phyloP scores from a whole-genome alignment of 441 rosid species.

The Populus tomentosa region DNA sequence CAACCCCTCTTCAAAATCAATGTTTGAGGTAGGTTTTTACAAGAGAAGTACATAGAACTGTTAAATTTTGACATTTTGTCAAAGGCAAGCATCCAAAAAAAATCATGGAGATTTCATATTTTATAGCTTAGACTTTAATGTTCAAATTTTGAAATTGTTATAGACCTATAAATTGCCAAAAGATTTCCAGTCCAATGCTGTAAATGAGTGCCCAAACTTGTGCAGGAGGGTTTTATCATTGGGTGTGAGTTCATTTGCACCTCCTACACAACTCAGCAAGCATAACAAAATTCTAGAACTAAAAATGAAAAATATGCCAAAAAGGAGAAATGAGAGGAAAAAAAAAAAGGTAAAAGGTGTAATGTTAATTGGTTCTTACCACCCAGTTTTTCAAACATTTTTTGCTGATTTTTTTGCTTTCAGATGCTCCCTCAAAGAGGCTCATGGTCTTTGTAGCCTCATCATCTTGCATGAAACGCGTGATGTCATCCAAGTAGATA shows the following conservation, averaged over 20 bases:
- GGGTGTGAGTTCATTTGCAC: background rate
- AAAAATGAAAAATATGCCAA: background rate
- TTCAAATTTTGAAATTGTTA: background rate
- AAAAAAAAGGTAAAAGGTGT: too few species aligned
- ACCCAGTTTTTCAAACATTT: constrained; percentile 72
- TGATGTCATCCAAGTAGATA: constrained; percentile 58
- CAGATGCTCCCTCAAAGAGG: constrained; percentile 69
- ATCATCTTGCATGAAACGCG: constrained; percentile 74
- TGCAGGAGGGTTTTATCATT: background rate
- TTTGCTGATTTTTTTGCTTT: constrained; percentile 64
- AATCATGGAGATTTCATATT: background rate
- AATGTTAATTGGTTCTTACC: constrained; percentile 38
- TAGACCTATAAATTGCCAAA: background rate
- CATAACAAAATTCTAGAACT: background rate
- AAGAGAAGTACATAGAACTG: background rate
- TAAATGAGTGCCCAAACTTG: background rate
- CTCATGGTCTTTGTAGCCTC: constrained; percentile 64
- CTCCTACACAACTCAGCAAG: background rate
- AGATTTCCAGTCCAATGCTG: background rate
- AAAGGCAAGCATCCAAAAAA: background rate
- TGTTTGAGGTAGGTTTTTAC: background rate
- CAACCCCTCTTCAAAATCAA: background rate
- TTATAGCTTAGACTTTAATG: background rate
- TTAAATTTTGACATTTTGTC: background rate
- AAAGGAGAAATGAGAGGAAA: background rate